These are phyloP conservation scores for Pyrenophora seminiperda DNA, from an alignment of 2,329 filamentous ascomycete genomes.

Conservation along the genomic window DNA sequence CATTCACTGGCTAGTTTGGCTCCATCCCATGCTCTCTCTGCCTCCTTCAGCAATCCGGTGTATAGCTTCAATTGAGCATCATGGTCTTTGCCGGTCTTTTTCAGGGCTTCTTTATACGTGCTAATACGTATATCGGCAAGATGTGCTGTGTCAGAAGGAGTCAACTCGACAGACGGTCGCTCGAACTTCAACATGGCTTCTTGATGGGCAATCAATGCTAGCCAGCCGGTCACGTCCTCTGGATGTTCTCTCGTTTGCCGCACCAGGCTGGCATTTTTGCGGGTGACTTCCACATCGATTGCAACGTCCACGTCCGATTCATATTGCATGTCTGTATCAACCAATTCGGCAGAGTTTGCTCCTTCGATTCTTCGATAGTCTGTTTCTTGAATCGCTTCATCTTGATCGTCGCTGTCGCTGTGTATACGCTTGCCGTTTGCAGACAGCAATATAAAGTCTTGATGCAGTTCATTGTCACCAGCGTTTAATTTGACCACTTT, in stretches of 20 bases:
- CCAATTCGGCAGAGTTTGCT: slow-evolving; percentile 11
- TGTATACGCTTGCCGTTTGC: slow-evolving; percentile 29
- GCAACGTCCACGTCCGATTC: slow-evolving; percentile 30
- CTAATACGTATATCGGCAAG: slow-evolving; percentile 80
- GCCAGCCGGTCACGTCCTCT: slow-evolving; percentile 72
- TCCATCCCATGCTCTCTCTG: slow-evolving; percentile 72
- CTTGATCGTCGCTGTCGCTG: slow-evolving; percentile 21
- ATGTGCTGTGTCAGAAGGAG: slow-evolving; percentile 67
- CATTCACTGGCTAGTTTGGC: slow-evolving; percentile 68
- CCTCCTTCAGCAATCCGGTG: slow-evolving; percentile 73
- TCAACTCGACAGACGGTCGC: slow-evolving; percentile 52
- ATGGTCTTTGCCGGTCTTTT: slow-evolving; percentile 55
- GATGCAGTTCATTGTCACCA: slow-evolving; percentile 6
- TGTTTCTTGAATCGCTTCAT: slow-evolving; percentile 5
- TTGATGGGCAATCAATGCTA: slow-evolving; percentile 79
- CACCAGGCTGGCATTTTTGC: slow-evolving; percentile 66
- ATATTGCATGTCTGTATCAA: slow-evolving; percentile 48
- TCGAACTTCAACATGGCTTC: slow-evolving; percentile 65
- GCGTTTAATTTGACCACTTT: slow-evolving; percentile 29
- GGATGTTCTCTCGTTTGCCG: slow-evolving; percentile 69
- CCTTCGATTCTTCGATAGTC: slow-evolving; percentile 50
- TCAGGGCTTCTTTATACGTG: slow-evolving; percentile 77
- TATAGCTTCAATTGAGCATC: slow-evolving; percentile 65
- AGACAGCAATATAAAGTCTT: slow-evolving; percentile 42
- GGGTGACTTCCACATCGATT: slow-evolving; percentile 46